phyloP scores from a whole-genome alignment of 805 yeast genomes.

The Spathaspora hagerdaliae region DNA sequence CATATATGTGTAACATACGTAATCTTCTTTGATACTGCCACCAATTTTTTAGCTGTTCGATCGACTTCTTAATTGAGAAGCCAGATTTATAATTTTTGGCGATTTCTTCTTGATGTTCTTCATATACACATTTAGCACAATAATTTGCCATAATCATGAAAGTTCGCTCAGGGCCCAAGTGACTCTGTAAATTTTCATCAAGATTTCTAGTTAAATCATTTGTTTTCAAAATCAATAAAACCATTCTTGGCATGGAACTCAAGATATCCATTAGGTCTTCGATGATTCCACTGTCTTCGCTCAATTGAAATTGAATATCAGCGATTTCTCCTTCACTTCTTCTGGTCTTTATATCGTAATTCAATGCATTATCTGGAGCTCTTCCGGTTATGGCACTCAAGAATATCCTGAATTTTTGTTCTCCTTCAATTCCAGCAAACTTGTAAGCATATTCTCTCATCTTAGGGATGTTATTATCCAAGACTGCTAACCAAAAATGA shows the following conservation, averaged over 20 bases:
- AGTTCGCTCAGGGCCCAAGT: constrained; percentile 83
- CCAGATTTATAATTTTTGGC: constrained; percentile 7
- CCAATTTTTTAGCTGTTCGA: constrained; percentile 24
- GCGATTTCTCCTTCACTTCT: constrained; percentile 62
- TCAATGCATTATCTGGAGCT: constrained; percentile 71
- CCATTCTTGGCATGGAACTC: constrained; percentile 78
- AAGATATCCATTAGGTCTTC: constrained; percentile 76
- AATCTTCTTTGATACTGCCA: constrained; percentile 26
- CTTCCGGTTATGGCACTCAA: constrained; percentile 96
- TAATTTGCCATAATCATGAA: constrained; percentile 86
- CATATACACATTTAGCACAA: constrained; percentile 76
- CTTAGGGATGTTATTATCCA: constrained; percentile 60
- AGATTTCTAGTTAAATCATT: constrained; percentile 88
- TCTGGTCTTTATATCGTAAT: constrained; percentile 50
- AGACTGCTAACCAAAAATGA: constrained; percentile 84
- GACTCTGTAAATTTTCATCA: constrained; percentile 78
- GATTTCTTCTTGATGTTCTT: constrained; percentile 52
- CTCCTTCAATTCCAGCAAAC: constrained; percentile 75
- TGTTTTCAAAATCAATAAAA: constrained; percentile 82
- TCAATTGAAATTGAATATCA: constrained; percentile 61
- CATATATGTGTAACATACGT: constrained; percentile 30
- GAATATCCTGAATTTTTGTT: constrained; percentile 71
- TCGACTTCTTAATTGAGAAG: constrained; percentile 11
- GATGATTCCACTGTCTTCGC: constrained; percentile 56
- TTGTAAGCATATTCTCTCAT: constrained; percentile 73